Base-by-base conservation (phyloP, 108 stramenopile species). In the Cafeteria roenbergensis region DNA sequence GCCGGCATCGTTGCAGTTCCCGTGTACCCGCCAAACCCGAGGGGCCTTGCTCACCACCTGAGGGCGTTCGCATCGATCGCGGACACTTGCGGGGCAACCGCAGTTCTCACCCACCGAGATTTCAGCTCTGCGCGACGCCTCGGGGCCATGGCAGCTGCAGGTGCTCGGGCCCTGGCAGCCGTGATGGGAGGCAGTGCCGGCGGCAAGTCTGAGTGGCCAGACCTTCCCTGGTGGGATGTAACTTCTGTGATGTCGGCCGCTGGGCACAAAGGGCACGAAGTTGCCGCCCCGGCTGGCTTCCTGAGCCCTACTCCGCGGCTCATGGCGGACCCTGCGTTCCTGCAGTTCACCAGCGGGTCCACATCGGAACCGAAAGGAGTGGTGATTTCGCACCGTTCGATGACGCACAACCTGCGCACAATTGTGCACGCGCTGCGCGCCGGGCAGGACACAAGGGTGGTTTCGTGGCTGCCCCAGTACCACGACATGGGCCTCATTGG, bases 401-500 rank as follows among this genome's bases (percentile, higher is more conserved):
- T 96, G 31, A 77, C 86, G 34, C 92, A 96, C 78, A 96, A 96
- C 74, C 79, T 93, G 6, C 63, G 75, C 63, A 84, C 85, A 70
- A 93, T 93, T 56, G 50, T 55, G 6, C 32, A 1, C 51, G 87
- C 88, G 9, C 63, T 91, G 21, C 64, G 86, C 36, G 91, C 94
- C 0, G 63, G 58, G 3, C 55, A 73, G 22, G 81, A 81, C 59
- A 96, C 97, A 0, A 77, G 87, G 20, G 91, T 90, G 32, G 95
- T 91, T 6, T 90, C 87, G 6, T 99, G 98, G 95, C 80, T 99
- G n/a, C 98, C 91, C 0, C 96, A 97, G 78, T 99, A 99, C 74
- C 99, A 99, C 69, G 99, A 99, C 72, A 99, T 99, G 99, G 99
- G 95, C 25, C 79, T 97, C 42, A 97, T 99, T 61, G 99, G 95